A percentile compares a stretch with the other conserved stretches of the same genome.
phyloP scores from a whole-genome alignment of 2,329 filamentous ascomycete species.

The Penicillium sp. region DNA sequence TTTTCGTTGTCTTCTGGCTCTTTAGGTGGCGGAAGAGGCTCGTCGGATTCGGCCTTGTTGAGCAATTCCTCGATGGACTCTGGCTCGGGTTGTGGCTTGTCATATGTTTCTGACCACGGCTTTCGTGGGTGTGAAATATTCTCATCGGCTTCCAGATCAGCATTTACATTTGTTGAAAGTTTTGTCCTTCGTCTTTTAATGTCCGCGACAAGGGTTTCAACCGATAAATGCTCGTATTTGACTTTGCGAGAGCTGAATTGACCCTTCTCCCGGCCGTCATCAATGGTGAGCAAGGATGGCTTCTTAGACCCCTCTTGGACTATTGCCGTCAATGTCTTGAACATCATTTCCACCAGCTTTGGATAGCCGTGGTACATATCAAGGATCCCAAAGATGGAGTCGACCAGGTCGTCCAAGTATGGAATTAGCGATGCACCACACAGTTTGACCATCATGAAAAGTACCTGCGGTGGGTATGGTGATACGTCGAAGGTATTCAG shows the following conservation, averaged over 20 bases:
- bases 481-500: conserved; percentile 92
- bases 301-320: conserved; percentile 77
- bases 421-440: conserved; percentile 81
- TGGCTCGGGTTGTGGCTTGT: conserved; percentile 28
- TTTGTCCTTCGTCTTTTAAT: conserved; percentile 40
- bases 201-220: conserved; percentile 40
- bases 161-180: conserved; percentile 26
- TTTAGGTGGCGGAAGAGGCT: conserved; percentile 39
- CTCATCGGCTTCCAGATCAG: conserved; percentile 28
- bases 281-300: conserved; percentile 52
- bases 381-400: conserved; percentile 88
- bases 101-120: conserved; percentile 38
- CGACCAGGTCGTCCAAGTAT: conserved; percentile 88
- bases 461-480: conserved; percentile 84
- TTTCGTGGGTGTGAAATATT: conserved; percentile 34
- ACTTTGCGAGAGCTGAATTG: conserved; percentile 33
- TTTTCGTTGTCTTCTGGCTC: conserved; percentile 61
- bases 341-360: conserved; percentile 80
- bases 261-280: conserved; percentile 31
- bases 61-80: conserved; percentile 41
- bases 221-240: conserved; percentile 32
- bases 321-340: conserved; percentile 78
- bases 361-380: conserved; percentile 95
- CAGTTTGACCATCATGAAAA: conserved; percentile 91
- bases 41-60: conserved; percentile 39